phyloP scores from a whole-genome alignment of 164 flowering plant genomes.

The grape (Vitis vinifera) region ASM3070453v1 NC_081808.1:4795001-4795500 shows the following conservation, averaged over 20 bases:
- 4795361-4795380: too few species aligned
- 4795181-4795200: slow-evolving; percentile 19
- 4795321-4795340: background rate
- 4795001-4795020: background rate
- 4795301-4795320: slow-evolving; percentile 15
- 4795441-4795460: too few species aligned
- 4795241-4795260: slow-evolving; percentile 13
- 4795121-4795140: too few species aligned
- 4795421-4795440: too few species aligned
- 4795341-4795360: too few species aligned
- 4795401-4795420: too few species aligned
- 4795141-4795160: background rate
- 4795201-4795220: slow-evolving; percentile 5
- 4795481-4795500: background rate
- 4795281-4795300: slow-evolving; percentile 10
- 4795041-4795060: background rate
- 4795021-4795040: background rate
- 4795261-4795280: slow-evolving; percentile 5
- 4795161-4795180: background rate
- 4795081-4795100: slow-evolving; percentile 1
- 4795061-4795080: background rate
- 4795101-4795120: background rate
- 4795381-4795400: too few species aligned
- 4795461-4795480: too few species aligned
- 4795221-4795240: slow-evolving; percentile 4